Percentiles rank a stretch among this genome's conserved stretches.
These are phyloP conservation scores for Candida patagonica DNA, from an alignment of 805 yeast genomes.

Conservation along the genomic window DNA sequence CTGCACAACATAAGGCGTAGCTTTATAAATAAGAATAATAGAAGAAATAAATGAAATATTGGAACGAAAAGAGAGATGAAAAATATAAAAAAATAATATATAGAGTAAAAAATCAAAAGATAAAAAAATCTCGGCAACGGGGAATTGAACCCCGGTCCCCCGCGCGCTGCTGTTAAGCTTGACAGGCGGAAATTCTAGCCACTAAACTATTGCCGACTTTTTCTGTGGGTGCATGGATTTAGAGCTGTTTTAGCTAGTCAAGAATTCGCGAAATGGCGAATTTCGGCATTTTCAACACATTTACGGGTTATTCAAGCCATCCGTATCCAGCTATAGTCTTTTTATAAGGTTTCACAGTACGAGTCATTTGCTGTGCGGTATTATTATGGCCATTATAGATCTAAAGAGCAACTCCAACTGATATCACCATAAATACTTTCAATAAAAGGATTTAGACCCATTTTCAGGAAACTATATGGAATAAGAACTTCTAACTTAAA, in stretches of 20 bases:
- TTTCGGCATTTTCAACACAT: neutral
- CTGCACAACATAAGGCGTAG: neutral
- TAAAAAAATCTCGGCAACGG: constrained; percentile 16
- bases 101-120: constrained; percentile 1
- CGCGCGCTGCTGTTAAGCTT: constrained; percentile 15
- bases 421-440: too few relatives aligned
- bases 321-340: too few relatives aligned
- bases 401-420: too few relatives aligned
- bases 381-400: too few relatives aligned
- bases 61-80: too few relatives aligned
- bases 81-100: too few relatives aligned
- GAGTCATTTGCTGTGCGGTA: too few relatives aligned
- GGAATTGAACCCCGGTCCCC: constrained; percentile 19
- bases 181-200: constrained; percentile 34
- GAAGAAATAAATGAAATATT: neutral
- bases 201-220: constrained; percentile 30
- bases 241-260: neutral
- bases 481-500: too few relatives aligned
- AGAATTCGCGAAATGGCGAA: neutral
- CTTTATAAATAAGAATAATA: neutral
- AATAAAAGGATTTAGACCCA: too few relatives aligned
- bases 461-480: too few relatives aligned
- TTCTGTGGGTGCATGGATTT: neutral
- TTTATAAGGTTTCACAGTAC: too few relatives aligned
- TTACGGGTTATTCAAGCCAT: too few relatives aligned